Evolutionary conservation across 768 basidiomycete species (phyloP), one percentile per base, ranked within the genome.

Genomic region (Suillus placidus): DNA sequence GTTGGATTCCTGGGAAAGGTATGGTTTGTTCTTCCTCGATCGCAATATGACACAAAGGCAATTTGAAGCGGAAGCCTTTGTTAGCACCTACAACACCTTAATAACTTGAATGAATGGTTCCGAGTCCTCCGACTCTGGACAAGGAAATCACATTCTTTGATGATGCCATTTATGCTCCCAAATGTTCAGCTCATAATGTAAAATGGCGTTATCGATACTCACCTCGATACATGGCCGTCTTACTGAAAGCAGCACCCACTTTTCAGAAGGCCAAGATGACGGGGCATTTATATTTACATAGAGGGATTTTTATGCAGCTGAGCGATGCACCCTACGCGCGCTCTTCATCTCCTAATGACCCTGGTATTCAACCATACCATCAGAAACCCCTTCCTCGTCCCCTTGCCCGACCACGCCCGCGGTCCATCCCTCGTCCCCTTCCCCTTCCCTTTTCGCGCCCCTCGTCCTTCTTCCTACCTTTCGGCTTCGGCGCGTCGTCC

Each of bases 401-500:
- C 61, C 86, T 76, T 5, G 87, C 85, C 61, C 88, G 76, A 38
- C 84, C 83, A 60, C 88, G 83, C 35, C 85, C 86, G 38, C 84
- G 79, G 16, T 82, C 85, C 13, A 83, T 81, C 0, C 81, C 73
- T 61, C 81, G 74, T 13, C 87, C 88, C 8, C 91, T 82, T 2
- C 83, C 85, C 3, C 91, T 82, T 1, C 83, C 85, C 3, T 83
- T 80, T 0, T 92, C 92, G 61, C 92, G 82, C 1, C 82, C 76
- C 43, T 90, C 92, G 9, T 93, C 95, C 84, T 97, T 97, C 82
- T 93, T 95, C 77, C 90, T 85, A 54, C 86, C 89, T 77, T 97
- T 97, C 16, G 97, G 95, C 80, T 97, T 96, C 4, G 97, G 97
- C 16, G 95, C 93, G 74, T 99, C 97, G 76, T 99, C 97, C 37